A percentile compares a stretch with the other conserved stretches of the same genome.
These are phyloP conservation scores for Pleurostoma richardsiae DNA, from an alignment of 2,329 filamentous ascomycete species.

Conservation along the genomic window DNA sequence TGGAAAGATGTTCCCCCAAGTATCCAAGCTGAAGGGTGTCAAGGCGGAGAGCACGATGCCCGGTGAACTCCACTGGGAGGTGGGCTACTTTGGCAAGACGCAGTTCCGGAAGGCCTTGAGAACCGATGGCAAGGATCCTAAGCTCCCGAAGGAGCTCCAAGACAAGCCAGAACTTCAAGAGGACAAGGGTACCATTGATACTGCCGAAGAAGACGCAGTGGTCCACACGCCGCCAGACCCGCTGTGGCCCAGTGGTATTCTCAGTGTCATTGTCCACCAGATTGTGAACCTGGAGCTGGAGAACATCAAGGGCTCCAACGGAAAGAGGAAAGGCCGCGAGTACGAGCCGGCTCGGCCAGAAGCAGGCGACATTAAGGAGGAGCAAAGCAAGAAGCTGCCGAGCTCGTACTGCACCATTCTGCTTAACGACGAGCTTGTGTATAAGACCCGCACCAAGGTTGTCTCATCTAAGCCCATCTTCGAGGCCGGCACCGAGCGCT, in stretches of 20 bases:
- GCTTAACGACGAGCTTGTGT: slow-evolving; percentile 80
- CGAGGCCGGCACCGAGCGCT: slow-evolving; percentile 91
- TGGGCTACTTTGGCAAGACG: slow-evolving; percentile 90
- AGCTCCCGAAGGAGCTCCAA: slow-evolving; percentile 67
- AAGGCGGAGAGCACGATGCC: slow-evolving; percentile 86
- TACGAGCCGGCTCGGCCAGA: slow-evolving; percentile 80
- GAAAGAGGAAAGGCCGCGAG: slow-evolving; percentile 77
- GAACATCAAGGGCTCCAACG: slow-evolving; percentile 79
- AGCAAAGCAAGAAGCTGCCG: slow-evolving; percentile 73
- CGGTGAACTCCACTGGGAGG: slow-evolving; percentile 90
- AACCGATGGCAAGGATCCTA: slow-evolving; percentile 80
- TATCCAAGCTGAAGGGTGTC: slow-evolving; percentile 77
- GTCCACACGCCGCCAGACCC: slow-evolving; percentile 89
- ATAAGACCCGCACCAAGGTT: slow-evolving; percentile 92
- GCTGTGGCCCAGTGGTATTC: slow-evolving; percentile 89
- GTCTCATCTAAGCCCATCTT: slow-evolving; percentile 94
- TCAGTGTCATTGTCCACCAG: slow-evolving; percentile 84
- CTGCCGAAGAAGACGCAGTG: slow-evolving; percentile 73
- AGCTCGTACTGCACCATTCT: slow-evolving; percentile 93
- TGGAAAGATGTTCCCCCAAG: slow-evolving; percentile 85
- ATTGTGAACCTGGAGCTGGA: slow-evolving; percentile 93
- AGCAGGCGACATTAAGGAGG: slow-evolving; percentile 81
- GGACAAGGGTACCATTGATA: slow-evolving; percentile 75
- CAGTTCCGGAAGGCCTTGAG: slow-evolving; percentile 78
- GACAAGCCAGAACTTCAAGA: slow-evolving; percentile 77